Evolutionary conservation across 108 stramenopile genomes (phyloP), one percentile per base, ranked within the genome.

Genomic region (Bacterosira constricta): DNA sequence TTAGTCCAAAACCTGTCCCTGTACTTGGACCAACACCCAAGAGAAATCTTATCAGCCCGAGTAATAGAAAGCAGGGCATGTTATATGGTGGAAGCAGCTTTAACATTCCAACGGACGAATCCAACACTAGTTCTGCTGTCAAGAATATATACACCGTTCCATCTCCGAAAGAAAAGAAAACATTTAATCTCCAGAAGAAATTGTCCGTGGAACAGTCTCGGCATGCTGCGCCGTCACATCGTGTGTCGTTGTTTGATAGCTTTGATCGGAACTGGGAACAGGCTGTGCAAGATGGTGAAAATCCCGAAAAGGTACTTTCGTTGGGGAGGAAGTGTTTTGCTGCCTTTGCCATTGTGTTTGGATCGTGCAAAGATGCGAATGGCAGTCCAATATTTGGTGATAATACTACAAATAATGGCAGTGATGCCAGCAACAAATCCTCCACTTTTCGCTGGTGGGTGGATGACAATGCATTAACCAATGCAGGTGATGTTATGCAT

Each of bases 181-280:
- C 23, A 3, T 49, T 25, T 0, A 21, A 49, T 49, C 21, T 49
- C 47, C 23, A 23, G 17, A 25, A 49, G 21, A 21, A 4, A 2
- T 25, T 10, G 47, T 49, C 47, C 18, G 21, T 25, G 17, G 47
- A 25, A 25, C 47, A 49, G n/a, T n/a, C 42, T 4, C n/a, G 13
- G 12, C 23, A 49, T 25, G n/a, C n/a, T n/a, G 62, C 26, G 29
- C 32, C 55, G 4, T 20, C 36, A 25, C 63, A 65, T 26, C 56
- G 45, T 23, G 41, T 59, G n/a, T 46, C 77, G 2, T 68, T 79
- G 45, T 79, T 79, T 66, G 66, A 73, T 31, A 79, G 72, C 47
- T 73, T 79, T 52, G 77, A 79, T 66, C 54, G 77, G n/a, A 66
- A 79, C 49, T 72, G 70, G 71, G 45, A 38, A 1, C 67, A 69